Conservation (phyloP, 768 basidiomycete species). For the Antrodiella citrinella region DNA sequence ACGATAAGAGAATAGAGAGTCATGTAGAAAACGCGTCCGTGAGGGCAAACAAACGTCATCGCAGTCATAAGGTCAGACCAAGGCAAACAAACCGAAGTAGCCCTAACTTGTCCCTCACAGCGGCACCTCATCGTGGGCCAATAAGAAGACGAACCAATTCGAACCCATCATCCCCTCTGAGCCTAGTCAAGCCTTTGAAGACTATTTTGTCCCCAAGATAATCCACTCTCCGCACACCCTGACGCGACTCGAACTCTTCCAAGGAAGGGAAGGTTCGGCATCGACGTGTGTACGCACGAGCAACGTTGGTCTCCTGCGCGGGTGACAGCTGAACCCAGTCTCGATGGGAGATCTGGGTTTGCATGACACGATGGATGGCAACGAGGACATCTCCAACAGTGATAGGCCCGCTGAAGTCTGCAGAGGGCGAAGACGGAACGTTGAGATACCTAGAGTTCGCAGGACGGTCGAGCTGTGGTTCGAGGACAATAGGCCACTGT, state of each 20-base stretch:
- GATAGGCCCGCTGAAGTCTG: conserved; percentile 32
- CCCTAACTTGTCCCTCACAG: background rate
- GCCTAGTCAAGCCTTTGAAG: conserved; percentile 29
- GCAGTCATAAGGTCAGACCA: too few species aligned
- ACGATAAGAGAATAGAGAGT: too few species aligned
- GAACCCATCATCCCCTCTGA: conserved; percentile 15
- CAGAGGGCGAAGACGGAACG: conserved; percentile 11
- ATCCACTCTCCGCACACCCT: conserved; percentile 31
- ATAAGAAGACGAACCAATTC: conserved; percentile 12
- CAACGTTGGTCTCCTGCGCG: conserved; percentile 21
- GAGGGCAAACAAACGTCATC: too few species aligned
- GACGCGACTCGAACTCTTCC: conserved; percentile 24
- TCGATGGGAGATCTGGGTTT: conserved; percentile 24
- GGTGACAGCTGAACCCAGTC: conserved; percentile 24
- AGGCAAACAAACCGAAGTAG: background rate
- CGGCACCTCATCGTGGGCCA: too few species aligned
- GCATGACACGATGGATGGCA: conserved; percentile 38
- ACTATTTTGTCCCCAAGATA: conserved; percentile 25
- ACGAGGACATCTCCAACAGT: conserved; percentile 51
- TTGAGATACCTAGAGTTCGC: conserved; percentile 14
- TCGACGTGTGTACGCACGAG: conserved; percentile 29
- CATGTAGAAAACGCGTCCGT: too few species aligned
- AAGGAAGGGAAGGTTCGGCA: conserved; percentile 22
- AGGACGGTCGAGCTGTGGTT: conserved; percentile 18
- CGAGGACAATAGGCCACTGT: conserved; percentile 54